A percentile compares a stretch with the other conserved stretches of the same genome.
Conservation (phyloP, 208 protist genomes). For the Entamoeba moshkovskii region DNA sequence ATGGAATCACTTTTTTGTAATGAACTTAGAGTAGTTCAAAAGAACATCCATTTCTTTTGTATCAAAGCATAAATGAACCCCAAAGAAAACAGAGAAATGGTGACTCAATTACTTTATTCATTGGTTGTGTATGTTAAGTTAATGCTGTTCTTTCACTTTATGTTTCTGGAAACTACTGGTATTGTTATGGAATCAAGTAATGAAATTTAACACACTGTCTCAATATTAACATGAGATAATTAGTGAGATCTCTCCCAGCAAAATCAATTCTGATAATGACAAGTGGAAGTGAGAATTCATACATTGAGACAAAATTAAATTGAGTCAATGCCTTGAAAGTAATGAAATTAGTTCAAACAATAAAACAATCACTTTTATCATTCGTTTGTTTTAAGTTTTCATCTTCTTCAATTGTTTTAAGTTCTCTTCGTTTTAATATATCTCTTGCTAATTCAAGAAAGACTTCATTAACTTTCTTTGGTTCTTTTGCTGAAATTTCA, state of each 20-base stretch:
- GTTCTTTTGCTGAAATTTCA: not conserved
- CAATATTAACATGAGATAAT: slow-evolving; percentile 49
- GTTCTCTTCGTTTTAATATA: not conserved
- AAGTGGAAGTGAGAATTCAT: slow-evolving; percentile 60
- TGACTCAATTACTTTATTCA: too few relatives aligned
- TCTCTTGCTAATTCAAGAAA: not conserved
- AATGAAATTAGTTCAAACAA: too few relatives aligned
- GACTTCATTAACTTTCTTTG: not conserved
- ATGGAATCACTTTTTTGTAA: slow-evolving; percentile 96
- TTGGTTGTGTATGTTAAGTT: too few relatives aligned
- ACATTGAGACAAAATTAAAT: slow-evolving; percentile 75
- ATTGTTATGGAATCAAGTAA: too few relatives aligned
- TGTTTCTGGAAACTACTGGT: too few relatives aligned
- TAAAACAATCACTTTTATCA: too few relatives aligned
- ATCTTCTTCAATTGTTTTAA: too few relatives aligned
- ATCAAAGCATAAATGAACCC: slow-evolving; percentile 69
- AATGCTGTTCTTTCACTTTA: too few relatives aligned
- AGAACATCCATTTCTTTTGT: slow-evolving; percentile 85
- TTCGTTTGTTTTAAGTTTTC: too few relatives aligned
- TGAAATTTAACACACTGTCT: too few relatives aligned
- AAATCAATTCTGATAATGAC: slow-evolving; percentile 53
- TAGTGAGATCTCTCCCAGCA: slow-evolving; percentile 55
- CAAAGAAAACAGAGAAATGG: slow-evolving; percentile 57
- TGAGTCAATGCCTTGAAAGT: too few relatives aligned
- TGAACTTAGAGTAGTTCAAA: slow-evolving; percentile 83